Percentiles rank a stretch among this genome's conserved stretches.
Evolutionary conservation across 495 filamentous ascomycete genomes (phyloP).

Genomic region (Penicillium bialowiezense): DNA sequence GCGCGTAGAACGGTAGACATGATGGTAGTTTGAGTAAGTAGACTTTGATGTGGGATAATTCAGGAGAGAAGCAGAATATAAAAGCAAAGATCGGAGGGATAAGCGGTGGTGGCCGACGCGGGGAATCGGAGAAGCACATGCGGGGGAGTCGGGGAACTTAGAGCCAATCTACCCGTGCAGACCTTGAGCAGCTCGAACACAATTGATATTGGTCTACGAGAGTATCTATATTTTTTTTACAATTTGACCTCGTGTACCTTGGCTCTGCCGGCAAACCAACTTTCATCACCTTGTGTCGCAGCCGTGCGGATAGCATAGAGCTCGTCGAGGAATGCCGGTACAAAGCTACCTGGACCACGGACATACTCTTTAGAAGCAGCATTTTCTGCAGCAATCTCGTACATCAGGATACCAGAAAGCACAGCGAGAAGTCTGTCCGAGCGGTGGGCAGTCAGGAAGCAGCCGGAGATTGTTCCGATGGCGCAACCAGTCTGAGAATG

Average conservation of each 20-base stretch:
- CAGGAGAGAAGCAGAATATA: not conserved
- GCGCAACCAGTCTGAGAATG: slow-evolving; percentile 67
- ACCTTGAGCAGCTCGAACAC: too few species aligned
- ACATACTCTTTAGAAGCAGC: slow-evolving; percentile 61
- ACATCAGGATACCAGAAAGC: slow-evolving; percentile 70
- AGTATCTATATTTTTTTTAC: slow-evolving; percentile 13
- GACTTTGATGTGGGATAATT: not conserved
- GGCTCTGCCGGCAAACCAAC: slow-evolving; percentile 52
- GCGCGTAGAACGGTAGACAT: slow-evolving; percentile 35
- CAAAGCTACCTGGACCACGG: slow-evolving; percentile 81
- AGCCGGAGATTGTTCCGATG: slow-evolving; percentile 76
- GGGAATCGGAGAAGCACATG: slow-evolving; percentile 21
- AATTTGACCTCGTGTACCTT: slow-evolving; percentile 49
- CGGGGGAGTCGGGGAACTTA: slow-evolving; percentile 27
- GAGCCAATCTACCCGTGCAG: too few species aligned
- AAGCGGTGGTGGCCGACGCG: slow-evolving; percentile 14
- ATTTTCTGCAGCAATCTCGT: slow-evolving; percentile 80
- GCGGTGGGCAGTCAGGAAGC: slow-evolving; percentile 60
- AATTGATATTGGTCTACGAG: too few species aligned
- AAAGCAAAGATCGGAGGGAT: slow-evolving; percentile 10
- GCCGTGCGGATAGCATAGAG: slow-evolving; percentile 51
- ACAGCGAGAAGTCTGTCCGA: slow-evolving; percentile 66
- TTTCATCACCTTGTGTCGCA: slow-evolving; percentile 43
- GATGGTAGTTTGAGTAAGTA: slow-evolving; percentile 3
- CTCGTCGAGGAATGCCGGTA: slow-evolving; percentile 81